Percentiles rank a stretch among this genome's conserved stretches.
Evolutionary conservation across 768 basidiomycete species (phyloP).

Genomic region (Infundibulicybe gibba): DNA sequence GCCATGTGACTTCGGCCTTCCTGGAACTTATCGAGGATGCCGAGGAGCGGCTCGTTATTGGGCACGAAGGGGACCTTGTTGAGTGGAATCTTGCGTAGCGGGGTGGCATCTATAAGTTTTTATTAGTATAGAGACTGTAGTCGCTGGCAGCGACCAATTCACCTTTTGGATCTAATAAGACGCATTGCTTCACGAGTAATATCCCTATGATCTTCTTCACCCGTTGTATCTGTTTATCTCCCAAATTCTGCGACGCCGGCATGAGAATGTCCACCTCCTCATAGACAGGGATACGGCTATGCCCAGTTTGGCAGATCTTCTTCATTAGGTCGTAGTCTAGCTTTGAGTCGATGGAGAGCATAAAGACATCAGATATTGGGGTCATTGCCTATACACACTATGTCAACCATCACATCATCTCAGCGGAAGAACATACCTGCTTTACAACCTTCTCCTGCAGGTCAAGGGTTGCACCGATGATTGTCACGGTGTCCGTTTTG

Average conservation of each 20-base stretch:
- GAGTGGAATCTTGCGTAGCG: constrained; percentile 77
- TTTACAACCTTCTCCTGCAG: constrained; percentile 82
- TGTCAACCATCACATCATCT: not conserved
- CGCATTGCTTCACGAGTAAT: constrained; percentile 86
- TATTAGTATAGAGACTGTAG: not conserved
- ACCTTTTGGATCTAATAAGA: constrained; percentile 85
- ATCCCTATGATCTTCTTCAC: constrained; percentile 86
- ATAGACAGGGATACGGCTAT: constrained; percentile 81
- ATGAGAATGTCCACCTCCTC: constrained; percentile 65
- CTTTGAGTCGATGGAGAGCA: constrained; percentile 82
- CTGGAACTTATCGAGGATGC: constrained; percentile 86
- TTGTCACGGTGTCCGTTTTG: constrained; percentile 81
- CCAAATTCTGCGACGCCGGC: constrained; percentile 9
- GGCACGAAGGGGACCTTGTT: constrained; percentile 88
- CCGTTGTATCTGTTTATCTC: constrained; percentile 33
- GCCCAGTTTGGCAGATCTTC: constrained; percentile 74
- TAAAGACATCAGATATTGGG: constrained; percentile 75
- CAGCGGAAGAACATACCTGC: constrained; percentile 37
- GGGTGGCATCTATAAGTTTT: constrained; percentile 60
- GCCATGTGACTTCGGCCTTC: constrained; percentile 92
- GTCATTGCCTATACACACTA: constrained; percentile 65
- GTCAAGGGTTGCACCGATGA: constrained; percentile 87
- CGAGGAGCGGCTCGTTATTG: constrained; percentile 79
- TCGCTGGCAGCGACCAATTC: not conserved
- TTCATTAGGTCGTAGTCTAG: constrained; percentile 80